Evolutionary conservation across 768 basidiomycete genomes (phyloP), one percentile per base, ranked within the genome.

Genomic region (Mycena vitilis): DNA sequence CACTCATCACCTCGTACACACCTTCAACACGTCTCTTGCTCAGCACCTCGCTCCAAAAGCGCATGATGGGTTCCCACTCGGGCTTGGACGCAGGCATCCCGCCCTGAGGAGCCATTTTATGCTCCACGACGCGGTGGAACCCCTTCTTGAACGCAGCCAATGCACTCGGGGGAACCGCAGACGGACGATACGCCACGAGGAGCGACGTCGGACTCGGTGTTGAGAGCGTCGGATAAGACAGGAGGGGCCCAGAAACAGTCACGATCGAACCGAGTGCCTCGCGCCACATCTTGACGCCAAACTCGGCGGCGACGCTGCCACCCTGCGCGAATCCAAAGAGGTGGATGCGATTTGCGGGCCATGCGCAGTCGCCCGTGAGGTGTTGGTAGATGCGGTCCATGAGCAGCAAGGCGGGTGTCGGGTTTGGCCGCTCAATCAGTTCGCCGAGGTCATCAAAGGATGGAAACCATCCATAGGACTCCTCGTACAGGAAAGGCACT

Each of bases 321-420:
- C 95, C 95, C 77, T 98, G 95, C 0, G 87, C 93, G 70, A 94
- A 98, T 4, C 95, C 95, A 64, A 96, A 93, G 53, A 95, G 75
- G 75, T 98, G 95, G 47, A 98, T 91, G n/a, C 85, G 82, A 12
- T 86, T 65, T 0, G 84, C 73, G 8, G 89, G 81, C 95, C 95
- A 98, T 1, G 78, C 70, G 73, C 90, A 93, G 47, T 87, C 85
- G 6, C 78, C 72, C 20, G 81, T 82, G 59, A 96, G 86, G 73
- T 93, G 84, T 3, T 81, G 77, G 60, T 94, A 65, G 54, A 90
- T 79, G 25, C 80, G 81, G 15, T 75, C 75, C 40, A 96, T 78
- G 44, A 89, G 79, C 10, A 87, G 81, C 63, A 95, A 82, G 0
- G 89, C 90, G 0, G 86, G 75, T 0, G 90, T 89, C 13, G 95